These are phyloP conservation scores for Phytophthora sojae DNA, from an alignment of 352 stramenopile species.

Conservation along the genomic window DNA sequence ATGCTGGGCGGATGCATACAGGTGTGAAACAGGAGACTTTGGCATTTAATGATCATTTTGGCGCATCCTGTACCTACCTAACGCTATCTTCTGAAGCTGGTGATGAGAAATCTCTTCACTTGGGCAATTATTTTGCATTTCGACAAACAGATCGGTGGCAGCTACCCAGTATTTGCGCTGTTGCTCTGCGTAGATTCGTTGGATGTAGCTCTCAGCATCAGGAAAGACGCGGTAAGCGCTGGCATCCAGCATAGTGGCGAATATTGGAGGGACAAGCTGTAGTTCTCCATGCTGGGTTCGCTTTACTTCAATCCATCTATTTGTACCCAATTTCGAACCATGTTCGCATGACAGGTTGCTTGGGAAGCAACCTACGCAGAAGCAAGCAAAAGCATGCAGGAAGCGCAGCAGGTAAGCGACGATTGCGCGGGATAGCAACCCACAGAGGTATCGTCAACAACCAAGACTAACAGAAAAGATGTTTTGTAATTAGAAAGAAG, in stretches of 20 bases:
- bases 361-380: too few relatives aligned
- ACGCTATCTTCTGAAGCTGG: conserved; percentile 64
- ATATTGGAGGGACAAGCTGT: too few relatives aligned
- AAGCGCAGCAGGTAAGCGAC: too few relatives aligned
- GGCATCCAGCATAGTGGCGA: conserved; percentile 69
- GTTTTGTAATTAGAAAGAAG: too few relatives aligned
- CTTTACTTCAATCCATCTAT: too few relatives aligned
- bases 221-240: conserved; percentile 55
- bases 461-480: too few relatives aligned
- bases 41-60: conserved; percentile 28
- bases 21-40: not conserved
- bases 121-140: conserved; percentile 70
- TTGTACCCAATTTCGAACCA: too few relatives aligned
- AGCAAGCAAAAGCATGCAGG: too few relatives aligned
- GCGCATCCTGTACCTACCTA: conserved; percentile 69
- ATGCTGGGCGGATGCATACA: not conserved
- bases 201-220: conserved; percentile 70
- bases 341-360: too few relatives aligned
- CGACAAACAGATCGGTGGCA: conserved; percentile 75
- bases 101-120: conserved; percentile 59
- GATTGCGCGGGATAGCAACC: too few relatives aligned
- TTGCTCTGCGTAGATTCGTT: conserved; percentile 77
- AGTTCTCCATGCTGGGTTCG: too few relatives aligned
- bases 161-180: conserved; percentile 70
- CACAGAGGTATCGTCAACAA: too few relatives aligned